Percentiles rank a stretch among this genome's conserved stretches.
phyloP scores from a whole-genome alignment of 352 stramenopile genomes.

The Phytophthora europaea region DNA sequence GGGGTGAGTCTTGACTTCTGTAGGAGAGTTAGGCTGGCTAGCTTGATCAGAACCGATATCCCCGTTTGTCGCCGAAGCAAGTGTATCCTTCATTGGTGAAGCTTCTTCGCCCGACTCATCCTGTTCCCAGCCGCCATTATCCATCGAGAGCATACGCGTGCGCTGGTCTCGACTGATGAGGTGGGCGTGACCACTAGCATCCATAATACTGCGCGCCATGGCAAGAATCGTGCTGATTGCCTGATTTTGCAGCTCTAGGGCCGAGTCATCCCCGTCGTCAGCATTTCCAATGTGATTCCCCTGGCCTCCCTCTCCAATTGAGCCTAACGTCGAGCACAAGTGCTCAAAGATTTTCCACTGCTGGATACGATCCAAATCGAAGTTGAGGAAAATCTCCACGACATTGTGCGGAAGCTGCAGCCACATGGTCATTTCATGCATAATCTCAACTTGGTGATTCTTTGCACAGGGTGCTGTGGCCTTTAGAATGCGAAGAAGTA shows the following conservation, averaged over 20 bases:
- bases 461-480: conserved; percentile 52
- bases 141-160: conserved; percentile 85
- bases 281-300: conserved; percentile 26
- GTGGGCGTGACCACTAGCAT: conserved; percentile 86
- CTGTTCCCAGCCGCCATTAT: conserved; percentile 86
- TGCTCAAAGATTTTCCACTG: conserved; percentile 93
- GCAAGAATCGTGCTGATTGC: conserved; percentile 81
- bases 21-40: conserved; percentile 31
- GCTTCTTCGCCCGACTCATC: conserved; percentile 58
- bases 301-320: conserved; percentile 72
- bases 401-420: conserved; percentile 89
- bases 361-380: conserved; percentile 88
- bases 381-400: conserved; percentile 91
- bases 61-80: conserved; percentile 1
- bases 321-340: conserved; percentile 77
- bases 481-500: conserved; percentile 81
- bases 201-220: conserved; percentile 87
- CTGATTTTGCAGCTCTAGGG: conserved; percentile 62
- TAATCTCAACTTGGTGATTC: conserved; percentile 79
- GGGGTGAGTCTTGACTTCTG: conserved; percentile 7
- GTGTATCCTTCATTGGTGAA: conserved; percentile 33
- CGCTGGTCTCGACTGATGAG: conserved; percentile 86
- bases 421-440: conserved; percentile 82
- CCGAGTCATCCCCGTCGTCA: conserved; percentile 51
- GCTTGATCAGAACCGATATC: conserved; percentile 8